Percentiles rank a stretch among this genome's conserved stretches.
phyloP scores from a whole-genome alignment of 148 eudicot species.

The Simmondsia chinensis region DNA sequence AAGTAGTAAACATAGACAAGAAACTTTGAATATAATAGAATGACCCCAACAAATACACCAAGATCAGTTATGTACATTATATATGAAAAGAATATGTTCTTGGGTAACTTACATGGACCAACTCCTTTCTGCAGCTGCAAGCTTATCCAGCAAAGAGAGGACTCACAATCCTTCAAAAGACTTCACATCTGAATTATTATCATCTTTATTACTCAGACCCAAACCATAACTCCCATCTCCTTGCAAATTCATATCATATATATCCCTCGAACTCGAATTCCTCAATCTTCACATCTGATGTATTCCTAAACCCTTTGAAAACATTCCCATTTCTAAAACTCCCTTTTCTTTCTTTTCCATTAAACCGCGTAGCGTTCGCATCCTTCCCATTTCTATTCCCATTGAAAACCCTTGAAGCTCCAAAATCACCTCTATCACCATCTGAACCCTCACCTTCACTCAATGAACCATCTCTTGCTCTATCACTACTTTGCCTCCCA shows the following conservation, averaged over 20 bases:
- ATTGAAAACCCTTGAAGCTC: not conserved
- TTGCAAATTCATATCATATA: conserved; percentile 54
- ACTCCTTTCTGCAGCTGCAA: too few species aligned
- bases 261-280: conserved; percentile 15
- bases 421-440: not conserved
- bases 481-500: too few species aligned
- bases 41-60: too few species aligned
- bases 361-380: conserved; percentile 10
- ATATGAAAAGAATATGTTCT: too few species aligned
- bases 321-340: not conserved
- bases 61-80: too few species aligned
- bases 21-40: too few species aligned
- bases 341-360: conserved; percentile 4
- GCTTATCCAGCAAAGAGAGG: too few species aligned
- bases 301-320: conserved; percentile 6
- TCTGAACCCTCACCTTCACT: not conserved
- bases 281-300: conserved; percentile 7
- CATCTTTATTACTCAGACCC: conserved; percentile 5
- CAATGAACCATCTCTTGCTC: not conserved
- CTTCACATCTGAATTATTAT: too few species aligned
- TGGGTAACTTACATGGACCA: too few species aligned
- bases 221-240: conserved; percentile 65
- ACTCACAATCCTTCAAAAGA: too few species aligned
- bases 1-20: too few species aligned
- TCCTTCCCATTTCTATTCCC: conserved; percentile 5